A percentile compares a stretch with the other conserved stretches of the same genome.
phyloP scores from a whole-genome alignment of 2,329 filamentous ascomycete genomes.

The Aspergillus felis region DNA sequence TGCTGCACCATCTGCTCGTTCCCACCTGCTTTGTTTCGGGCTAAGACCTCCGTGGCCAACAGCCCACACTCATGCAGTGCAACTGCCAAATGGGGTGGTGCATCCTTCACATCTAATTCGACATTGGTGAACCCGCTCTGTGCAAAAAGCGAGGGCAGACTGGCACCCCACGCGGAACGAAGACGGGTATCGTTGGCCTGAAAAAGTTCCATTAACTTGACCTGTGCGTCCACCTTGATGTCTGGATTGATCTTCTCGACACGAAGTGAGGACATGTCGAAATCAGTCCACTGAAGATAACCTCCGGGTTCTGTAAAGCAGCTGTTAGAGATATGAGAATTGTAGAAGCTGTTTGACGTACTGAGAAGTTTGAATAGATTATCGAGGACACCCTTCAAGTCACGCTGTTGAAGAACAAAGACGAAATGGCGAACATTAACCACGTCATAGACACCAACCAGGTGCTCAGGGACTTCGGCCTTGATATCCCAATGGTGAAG shows the following conservation, averaged over 20 bases:
- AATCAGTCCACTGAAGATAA: not conserved
- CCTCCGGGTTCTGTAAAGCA: not conserved
- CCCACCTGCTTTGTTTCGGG: not conserved
- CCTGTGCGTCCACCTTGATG: not conserved
- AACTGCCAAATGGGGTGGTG: not conserved
- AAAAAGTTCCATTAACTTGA: not conserved
- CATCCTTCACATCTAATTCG: not conserved
- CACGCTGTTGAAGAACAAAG: not conserved
- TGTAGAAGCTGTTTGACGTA: not conserved
- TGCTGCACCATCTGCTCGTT: not conserved
- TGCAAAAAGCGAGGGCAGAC: not conserved
- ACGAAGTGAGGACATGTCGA: not conserved
- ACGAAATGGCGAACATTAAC: not conserved
- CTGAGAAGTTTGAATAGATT: not conserved
- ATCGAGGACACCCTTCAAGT: not conserved
- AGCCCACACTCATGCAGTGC: not conserved
- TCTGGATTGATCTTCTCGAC: not conserved
- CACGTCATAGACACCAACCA: not conserved
- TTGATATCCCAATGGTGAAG: slow-evolving; percentile 2
- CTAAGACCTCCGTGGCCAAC: not conserved
- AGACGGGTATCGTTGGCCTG: not conserved
- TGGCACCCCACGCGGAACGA: not conserved
- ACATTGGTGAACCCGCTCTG: not conserved
- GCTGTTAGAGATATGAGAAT: not conserved
- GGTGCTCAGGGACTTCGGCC: not conserved